Percentiles rank a stretch among this genome's conserved stretches.
These are phyloP conservation scores for Coemansia sp. DNA, from an alignment of 192 early-diverging fungal species.

Conservation along the genomic window DNA sequence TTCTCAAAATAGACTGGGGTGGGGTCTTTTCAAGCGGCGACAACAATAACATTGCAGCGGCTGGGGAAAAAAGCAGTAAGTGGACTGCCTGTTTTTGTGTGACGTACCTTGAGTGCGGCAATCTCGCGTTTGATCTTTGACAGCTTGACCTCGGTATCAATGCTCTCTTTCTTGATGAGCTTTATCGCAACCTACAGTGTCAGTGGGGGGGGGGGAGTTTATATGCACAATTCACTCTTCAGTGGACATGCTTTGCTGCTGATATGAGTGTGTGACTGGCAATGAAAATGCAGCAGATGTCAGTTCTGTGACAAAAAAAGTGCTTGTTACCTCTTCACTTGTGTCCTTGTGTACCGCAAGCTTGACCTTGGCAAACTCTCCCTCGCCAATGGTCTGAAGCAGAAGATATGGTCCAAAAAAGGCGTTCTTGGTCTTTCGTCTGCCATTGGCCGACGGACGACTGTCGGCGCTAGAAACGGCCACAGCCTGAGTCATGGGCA, in stretches of 20 bases:
- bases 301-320: not conserved
- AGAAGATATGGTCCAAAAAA: conserved; percentile 91
- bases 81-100: conserved; percentile 2
- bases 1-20: conserved; percentile 4
- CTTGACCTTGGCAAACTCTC: conserved; percentile 98
- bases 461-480: conserved; percentile 48
- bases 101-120: conserved; percentile 80
- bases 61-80: conserved; percentile 9
- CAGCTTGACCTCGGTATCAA: conserved; percentile 77
- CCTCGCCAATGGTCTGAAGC: conserved; percentile 94
- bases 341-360: conserved; percentile 80
- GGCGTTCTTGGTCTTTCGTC: conserved; percentile 56
- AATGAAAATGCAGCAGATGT: not conserved
- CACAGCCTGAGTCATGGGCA: conserved; percentile 55
- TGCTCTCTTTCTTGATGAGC: conserved; percentile 88
- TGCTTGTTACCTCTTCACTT: conserved; percentile 57
- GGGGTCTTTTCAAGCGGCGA: not conserved
- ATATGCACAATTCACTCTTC: not conserved
- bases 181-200: conserved; percentile 81
- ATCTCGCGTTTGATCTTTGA: conserved; percentile 95
- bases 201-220: too few species aligned
- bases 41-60: conserved; percentile 8
- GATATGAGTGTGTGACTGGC: not conserved
- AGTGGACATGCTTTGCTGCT: not conserved
- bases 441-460: conserved; percentile 38